Percentiles rank a stretch among this genome's conserved stretches.
phyloP scores from a whole-genome alignment of 257 asterid species.

The Nicotiana tomentosiformis region DNA sequence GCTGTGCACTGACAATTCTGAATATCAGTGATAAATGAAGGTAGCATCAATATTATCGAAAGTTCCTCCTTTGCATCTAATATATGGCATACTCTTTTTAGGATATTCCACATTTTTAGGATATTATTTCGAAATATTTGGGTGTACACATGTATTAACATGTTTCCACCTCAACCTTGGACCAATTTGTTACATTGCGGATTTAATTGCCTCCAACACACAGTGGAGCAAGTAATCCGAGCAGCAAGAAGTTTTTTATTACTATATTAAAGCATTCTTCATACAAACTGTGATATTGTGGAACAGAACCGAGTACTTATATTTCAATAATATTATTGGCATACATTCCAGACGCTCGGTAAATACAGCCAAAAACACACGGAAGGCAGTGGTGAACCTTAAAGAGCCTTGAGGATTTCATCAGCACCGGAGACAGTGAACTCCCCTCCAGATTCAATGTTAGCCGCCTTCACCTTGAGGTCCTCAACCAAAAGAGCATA shows the following conservation, averaged over 20 bases:
- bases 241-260: background rate
- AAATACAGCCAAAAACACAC: background rate
- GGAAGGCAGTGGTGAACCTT: background rate
- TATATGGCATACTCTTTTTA: no score
- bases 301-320: background rate
- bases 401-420: slow-evolving; percentile 82
- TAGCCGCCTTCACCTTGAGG: slow-evolving; percentile 72
- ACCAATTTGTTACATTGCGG: background rate
- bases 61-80: no score
- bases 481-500: slow-evolving; percentile 77
- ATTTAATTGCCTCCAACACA: background rate
- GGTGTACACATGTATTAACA: no score
- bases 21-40: no score
- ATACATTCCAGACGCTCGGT: background rate
- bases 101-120: no score
- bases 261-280: background rate
- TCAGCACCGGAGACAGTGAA: slow-evolving; percentile 88
- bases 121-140: no score
- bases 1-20: no score
- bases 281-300: background rate
- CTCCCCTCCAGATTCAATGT: slow-evolving; percentile 82
- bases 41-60: no score
- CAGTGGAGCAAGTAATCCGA: background rate
- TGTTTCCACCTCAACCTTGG: background rate
- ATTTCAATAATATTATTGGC: background rate